Percentiles rank a stretch among this genome's conserved stretches.
Evolutionary conservation across 352 stramenopile species (phyloP).

Genomic region (Phytophthora parvispora): DNA sequence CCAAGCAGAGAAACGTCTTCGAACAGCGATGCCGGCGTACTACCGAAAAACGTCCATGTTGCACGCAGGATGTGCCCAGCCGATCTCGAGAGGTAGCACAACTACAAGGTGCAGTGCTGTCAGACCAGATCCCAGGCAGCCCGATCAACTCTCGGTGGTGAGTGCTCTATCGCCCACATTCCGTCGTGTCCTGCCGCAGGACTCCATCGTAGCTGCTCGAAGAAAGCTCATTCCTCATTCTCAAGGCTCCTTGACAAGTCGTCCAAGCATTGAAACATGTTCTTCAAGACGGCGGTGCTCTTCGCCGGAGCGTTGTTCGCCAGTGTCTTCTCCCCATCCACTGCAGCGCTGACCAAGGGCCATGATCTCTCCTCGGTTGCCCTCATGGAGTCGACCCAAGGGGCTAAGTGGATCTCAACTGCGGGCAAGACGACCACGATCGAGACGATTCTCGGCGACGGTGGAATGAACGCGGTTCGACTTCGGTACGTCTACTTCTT

Average conservation of each 20-base stretch:
- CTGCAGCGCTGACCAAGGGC: constrained; percentile 33
- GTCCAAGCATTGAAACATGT: constrained; percentile 12
- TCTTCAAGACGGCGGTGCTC: constrained; percentile 19
- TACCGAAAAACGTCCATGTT: constrained; percentile 1
- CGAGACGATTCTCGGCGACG: constrained; percentile 40
- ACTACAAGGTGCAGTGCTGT: constrained; percentile 10
- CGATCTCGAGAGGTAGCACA: not conserved
- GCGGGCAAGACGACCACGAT: constrained; percentile 36
- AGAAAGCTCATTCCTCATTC: constrained; percentile 9
- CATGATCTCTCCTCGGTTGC: constrained; percentile 45
- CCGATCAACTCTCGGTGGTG: constrained; percentile 8
- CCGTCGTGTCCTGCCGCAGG: not conserved
- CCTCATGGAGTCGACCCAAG: constrained; percentile 41
- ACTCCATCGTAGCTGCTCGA: too few relatives aligned
- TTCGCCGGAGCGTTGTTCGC: constrained; percentile 9
- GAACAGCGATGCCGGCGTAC: not conserved
- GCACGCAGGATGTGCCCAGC: not conserved
- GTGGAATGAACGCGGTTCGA: constrained; percentile 43
- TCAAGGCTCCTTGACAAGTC: constrained; percentile 7
- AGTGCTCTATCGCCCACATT: not conserved
- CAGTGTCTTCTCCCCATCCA: constrained; percentile 2
- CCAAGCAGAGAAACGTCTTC: not conserved
- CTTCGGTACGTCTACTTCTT: constrained; percentile 22
- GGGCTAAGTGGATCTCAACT: constrained; percentile 37
- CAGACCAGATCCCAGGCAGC: constrained; percentile 1